Evolutionary conservation across 2,329 filamentous ascomycete species (phyloP), one percentile per base, ranked within the genome.

Genomic region (Whalleya microplaca): DNA sequence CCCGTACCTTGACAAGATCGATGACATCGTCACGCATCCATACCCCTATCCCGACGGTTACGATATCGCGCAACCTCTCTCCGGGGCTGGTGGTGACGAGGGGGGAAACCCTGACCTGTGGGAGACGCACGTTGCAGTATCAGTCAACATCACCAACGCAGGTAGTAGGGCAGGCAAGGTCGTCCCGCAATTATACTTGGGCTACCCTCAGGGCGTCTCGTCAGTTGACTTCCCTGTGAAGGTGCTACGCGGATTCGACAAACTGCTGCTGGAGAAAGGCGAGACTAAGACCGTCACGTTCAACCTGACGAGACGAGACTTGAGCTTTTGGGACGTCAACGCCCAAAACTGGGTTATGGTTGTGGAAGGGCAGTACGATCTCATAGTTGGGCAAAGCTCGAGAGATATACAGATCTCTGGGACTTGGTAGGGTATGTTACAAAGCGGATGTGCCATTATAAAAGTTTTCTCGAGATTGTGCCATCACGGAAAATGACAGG

Each of bases 181-280:
- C 7, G 80, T 82, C 2, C 69, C 76, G 27, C 80, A 82, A 69
- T 69, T 82, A 42, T 82, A 82, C 62, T 45, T 82, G 18, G 60
- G 70, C 16, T 80, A 80, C 46, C 79, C 79, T 0, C 56, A 68
- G 20, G 55, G 32, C 2, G 55, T 54, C 2, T 53, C 49, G 21
- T 48, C 29, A 14, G 73, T 80, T 41, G 87, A 91, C 23, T 92
- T 91, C 49, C 89, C 89, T 0, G 72, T 85, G 2, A 80, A 81
- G 53, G 85, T 87, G n/a, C 78, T 92, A 19, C 82, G 90, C 14
- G 88, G 88, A 27, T 92, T 92, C 67, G 86, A 88, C 60, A 92
- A 92, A 76, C 75, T 90, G 2, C 71, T 75, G 21, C 72, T 92
- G 16, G 74, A 78, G 3, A 77, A 80, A 0, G 85, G 84, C 0